phyloP scores from a whole-genome alignment of 176 grass and related monocot species.

The Panicum miliaceum region DNA sequence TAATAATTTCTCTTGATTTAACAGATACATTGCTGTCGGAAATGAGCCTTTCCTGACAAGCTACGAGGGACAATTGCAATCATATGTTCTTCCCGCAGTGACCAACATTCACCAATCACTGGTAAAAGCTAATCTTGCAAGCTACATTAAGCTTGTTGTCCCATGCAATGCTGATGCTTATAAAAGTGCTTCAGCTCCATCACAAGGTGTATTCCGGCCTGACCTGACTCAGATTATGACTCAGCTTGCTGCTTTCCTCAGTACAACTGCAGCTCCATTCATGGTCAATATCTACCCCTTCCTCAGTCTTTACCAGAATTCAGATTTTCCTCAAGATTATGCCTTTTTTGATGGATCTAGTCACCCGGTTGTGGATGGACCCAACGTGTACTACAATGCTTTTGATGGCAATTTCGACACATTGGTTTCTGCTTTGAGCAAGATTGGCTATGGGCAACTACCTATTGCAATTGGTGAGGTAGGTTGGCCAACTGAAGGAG shows the following conservation, averaged over 20 bases:
- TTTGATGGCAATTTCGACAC: constrained; percentile 79
- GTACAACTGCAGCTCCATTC: constrained; percentile 62
- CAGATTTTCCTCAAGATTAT: constrained; percentile 75
- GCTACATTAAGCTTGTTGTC: constrained; percentile 18
- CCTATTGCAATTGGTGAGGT: constrained; percentile 65
- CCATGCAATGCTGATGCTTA: constrained; percentile 26
- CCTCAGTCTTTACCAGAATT: constrained; percentile 62
- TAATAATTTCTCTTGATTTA: constrained; percentile 3
- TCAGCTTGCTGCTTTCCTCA: constrained; percentile 6
- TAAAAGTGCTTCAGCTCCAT: constrained; percentile 24
- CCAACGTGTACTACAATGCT: constrained; percentile 60
- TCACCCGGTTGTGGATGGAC: constrained; percentile 6
- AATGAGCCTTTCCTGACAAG: constrained; percentile 65
- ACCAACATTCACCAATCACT: constrained; percentile 15
- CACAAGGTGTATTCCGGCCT: constrained; percentile 13
- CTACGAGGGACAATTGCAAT: constrained; percentile 21
- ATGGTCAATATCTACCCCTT: constrained; percentile 78
- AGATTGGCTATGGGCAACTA: constrained; percentile 60
- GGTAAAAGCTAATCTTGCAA: constrained; percentile 24
- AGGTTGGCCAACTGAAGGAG: constrained; percentile 76
- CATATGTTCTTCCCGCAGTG: constrained; percentile 24
- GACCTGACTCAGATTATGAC: constrained; percentile 15
- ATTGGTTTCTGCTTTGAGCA: constrained; percentile 58
- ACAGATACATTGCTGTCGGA: constrained; percentile 70
- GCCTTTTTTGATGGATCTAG: constrained; percentile 19